phyloP scores from a whole-genome alignment of 2,329 filamentous ascomycete species.

The Monosporascus sp. region DNA sequence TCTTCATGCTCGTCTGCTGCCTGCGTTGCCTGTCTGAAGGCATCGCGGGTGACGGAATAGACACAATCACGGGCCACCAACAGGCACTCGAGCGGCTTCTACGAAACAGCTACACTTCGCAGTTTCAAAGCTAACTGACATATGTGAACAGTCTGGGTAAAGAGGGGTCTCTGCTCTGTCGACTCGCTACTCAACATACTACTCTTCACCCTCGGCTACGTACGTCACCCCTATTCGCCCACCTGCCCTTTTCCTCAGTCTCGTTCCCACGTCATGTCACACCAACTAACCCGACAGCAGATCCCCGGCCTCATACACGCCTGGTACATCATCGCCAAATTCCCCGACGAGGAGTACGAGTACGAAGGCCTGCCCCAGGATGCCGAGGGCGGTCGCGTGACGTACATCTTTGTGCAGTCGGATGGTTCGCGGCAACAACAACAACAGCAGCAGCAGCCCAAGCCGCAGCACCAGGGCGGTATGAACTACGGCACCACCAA shows the following conservation, averaged over 20 bases:
- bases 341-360: slow-evolving; percentile 68
- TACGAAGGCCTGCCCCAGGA: slow-evolving; percentile 63
- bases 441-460: slow-evolving; percentile 29
- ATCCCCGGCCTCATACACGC: slow-evolving; percentile 87
- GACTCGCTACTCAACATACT: slow-evolving; percentile 95
- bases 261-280: slow-evolving; percentile 5
- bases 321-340: slow-evolving; percentile 96
- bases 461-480: slow-evolving; percentile 25
- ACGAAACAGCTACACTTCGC: neutral
- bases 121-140: slow-evolving; percentile 24
- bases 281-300: slow-evolving; percentile 23
- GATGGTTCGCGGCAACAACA: slow-evolving; percentile 31
- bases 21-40: too few species aligned
- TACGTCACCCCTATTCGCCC: slow-evolving; percentile 25
- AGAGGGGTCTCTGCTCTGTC: slow-evolving; percentile 84
- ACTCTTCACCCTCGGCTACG: slow-evolving; percentile 71
- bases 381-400: slow-evolving; percentile 54
- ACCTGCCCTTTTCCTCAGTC: slow-evolving; percentile 11
- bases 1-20: neutral
- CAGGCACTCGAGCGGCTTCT: too few species aligned
- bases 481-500: slow-evolving; percentile 45
- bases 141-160: slow-evolving; percentile 76
- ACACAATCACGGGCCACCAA: too few species aligned
- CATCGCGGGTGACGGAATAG: too few species aligned
- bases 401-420: slow-evolving; percentile 69